Evolutionary conservation across 192 early-diverging fungal species (phyloP).

Genomic region (Geranomyces variabilis): DNA sequence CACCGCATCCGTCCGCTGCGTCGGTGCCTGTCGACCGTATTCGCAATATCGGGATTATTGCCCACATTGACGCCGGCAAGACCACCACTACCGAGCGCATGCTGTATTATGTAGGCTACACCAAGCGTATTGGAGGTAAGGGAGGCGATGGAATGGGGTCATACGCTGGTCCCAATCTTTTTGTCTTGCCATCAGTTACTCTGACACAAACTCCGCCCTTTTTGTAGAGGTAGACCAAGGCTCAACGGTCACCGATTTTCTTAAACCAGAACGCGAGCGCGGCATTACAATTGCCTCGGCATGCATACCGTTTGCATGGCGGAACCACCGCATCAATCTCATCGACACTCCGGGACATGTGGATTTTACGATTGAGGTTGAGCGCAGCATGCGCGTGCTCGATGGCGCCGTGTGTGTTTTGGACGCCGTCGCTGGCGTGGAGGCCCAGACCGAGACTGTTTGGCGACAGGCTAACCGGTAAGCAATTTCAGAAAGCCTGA

Average conservation of each 20-base stretch:
- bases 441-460: constrained; percentile 96
- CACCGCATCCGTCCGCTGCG: no score
- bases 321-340: constrained; percentile 76
- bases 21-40: constrained; percentile 33
- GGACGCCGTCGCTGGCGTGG: constrained; percentile 95
- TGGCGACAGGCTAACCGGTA: constrained; percentile 82
- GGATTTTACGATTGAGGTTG: constrained; percentile 96
- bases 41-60: constrained; percentile 93
- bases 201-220: neutral
- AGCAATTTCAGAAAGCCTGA: neutral
- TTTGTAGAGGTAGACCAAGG: constrained; percentile 82
- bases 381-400: constrained; percentile 86
- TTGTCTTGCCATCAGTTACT: neutral
- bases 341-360: constrained; percentile 97
- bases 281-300: constrained; percentile 95
- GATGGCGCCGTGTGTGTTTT: constrained; percentile 91
- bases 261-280: constrained; percentile 84
- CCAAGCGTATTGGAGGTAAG: constrained; percentile 78
- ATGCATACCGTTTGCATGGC: constrained; percentile 80
- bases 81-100: constrained; percentile 98
- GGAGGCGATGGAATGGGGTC: neutral
- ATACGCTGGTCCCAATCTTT: neutral
- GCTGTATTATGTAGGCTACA: constrained; percentile 93
- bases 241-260: constrained; percentile 92
- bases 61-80: constrained; percentile 94